Percentiles rank a stretch among this genome's conserved stretches.
Conservation (phyloP, 2,329 filamentous ascomycete species). For the Fusarium metavorans region DNA sequence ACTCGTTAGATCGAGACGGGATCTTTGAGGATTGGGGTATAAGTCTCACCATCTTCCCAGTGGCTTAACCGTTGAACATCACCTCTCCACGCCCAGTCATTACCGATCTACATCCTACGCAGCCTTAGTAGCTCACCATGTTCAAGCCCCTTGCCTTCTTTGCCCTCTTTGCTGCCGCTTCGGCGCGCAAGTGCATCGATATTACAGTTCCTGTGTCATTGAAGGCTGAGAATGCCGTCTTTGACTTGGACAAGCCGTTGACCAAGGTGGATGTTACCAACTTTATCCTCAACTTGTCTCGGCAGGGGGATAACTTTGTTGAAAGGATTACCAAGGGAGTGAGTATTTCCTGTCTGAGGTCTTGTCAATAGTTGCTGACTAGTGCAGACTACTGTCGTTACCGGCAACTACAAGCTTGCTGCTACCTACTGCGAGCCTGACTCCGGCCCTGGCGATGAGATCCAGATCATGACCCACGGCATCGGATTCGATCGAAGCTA, state of each 20-base stretch:
- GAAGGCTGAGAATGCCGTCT: conserved; percentile 65
- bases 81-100: conserved; percentile 10
- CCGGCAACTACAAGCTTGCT: conserved; percentile 67
- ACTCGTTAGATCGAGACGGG: not conserved
- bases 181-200: conserved; percentile 58
- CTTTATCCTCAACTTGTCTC: conserved; percentile 63
- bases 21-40: conserved; percentile 5
- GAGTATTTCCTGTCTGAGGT: conserved; percentile 24
- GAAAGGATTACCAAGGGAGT: conserved; percentile 58
- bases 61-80: conserved; percentile 13
- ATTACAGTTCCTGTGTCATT: conserved; percentile 68
- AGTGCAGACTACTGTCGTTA: conserved; percentile 60
- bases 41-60: conserved; percentile 17
- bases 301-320: conserved; percentile 64
- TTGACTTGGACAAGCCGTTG: conserved; percentile 60
- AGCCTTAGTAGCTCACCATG: conserved; percentile 29
- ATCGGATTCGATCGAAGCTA: conserved; percentile 62
- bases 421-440: conserved; percentile 72
- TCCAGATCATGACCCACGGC: conserved; percentile 58
- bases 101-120: not conserved
- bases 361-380: conserved; percentile 4
- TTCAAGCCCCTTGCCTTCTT: conserved; percentile 39
- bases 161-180: conserved; percentile 41
- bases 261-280: conserved; percentile 69
- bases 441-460: conserved; percentile 50